Percentiles rank a stretch among this genome's conserved stretches.
Evolutionary conservation across 768 basidiomycete species (phyloP).

Genomic region (Psilocybe sp.): DNA sequence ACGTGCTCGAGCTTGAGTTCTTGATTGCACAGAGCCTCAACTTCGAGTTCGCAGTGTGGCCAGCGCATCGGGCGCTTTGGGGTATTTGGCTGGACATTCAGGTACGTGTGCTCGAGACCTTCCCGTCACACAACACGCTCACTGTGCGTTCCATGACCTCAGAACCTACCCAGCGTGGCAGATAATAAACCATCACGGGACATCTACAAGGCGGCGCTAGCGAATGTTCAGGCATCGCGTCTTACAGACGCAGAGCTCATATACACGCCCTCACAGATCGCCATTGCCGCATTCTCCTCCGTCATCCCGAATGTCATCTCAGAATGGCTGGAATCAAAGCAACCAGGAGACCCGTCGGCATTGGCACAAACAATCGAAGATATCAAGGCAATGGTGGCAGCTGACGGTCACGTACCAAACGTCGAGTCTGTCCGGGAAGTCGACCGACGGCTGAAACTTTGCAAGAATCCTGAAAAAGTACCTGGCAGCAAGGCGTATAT

Average conservation of each 20-base stretch:
- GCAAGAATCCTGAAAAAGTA: slow-evolving; percentile 96
- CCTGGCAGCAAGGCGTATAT: slow-evolving; percentile 84
- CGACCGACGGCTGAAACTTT: slow-evolving; percentile 80
- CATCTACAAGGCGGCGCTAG: slow-evolving; percentile 64
- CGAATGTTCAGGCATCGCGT: slow-evolving; percentile 72
- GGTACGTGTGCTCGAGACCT: slow-evolving; percentile 37
- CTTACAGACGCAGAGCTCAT: slow-evolving; percentile 90
- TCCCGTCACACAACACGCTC: not conserved
- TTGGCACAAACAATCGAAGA: slow-evolving; percentile 35
- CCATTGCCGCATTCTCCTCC: slow-evolving; percentile 73
- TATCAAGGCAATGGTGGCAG: slow-evolving; percentile 56
- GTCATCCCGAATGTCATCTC: slow-evolving; percentile 57
- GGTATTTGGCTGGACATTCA: slow-evolving; percentile 88
- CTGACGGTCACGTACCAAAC: slow-evolving; percentile 61
- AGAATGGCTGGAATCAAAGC: slow-evolving; percentile 54
- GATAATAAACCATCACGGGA: slow-evolving; percentile 41
- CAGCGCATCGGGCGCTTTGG: slow-evolving; percentile 84
- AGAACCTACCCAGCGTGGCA: slow-evolving; percentile 53
- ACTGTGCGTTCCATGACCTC: not conserved
- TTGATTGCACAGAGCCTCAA: slow-evolving; percentile 90
- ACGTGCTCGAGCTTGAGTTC: slow-evolving; percentile 94
- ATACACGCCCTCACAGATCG: slow-evolving; percentile 92
- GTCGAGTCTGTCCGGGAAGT: slow-evolving; percentile 86
- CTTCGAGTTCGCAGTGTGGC: slow-evolving; percentile 95
- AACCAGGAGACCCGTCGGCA: slow-evolving; percentile 10